Percentiles rank a stretch among this genome's conserved stretches.
Evolutionary conservation across 2,329 filamentous ascomycete genomes (phyloP).

Genomic region (Hypoxylon sp.): DNA sequence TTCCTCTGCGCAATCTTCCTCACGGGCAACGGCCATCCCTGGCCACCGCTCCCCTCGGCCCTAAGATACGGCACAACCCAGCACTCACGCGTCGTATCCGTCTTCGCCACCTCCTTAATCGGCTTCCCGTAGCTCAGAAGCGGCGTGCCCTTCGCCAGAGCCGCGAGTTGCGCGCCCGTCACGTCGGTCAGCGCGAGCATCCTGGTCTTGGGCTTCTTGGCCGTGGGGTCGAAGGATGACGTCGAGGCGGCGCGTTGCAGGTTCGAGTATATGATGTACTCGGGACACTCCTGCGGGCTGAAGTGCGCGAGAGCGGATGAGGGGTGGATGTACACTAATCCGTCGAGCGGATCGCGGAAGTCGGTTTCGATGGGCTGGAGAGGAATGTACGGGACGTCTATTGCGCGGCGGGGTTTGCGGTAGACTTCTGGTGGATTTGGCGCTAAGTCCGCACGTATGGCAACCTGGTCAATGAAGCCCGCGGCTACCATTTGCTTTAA

Average conservation of each 20-base stretch:
- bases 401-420: conserved; percentile 84
- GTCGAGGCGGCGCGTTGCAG: conserved; percentile 77
- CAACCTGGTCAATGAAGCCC: conserved; percentile 94
- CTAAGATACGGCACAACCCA: conserved; percentile 86
- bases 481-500: conserved; percentile 93
- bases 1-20: conserved; percentile 86
- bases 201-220: conserved; percentile 78
- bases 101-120: conserved; percentile 79
- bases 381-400: conserved; percentile 92
- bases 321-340: conserved; percentile 89
- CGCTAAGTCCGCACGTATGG: conserved; percentile 89
- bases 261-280: conserved; percentile 89
- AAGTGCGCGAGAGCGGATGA: conserved; percentile 82
- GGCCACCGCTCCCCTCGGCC: conserved; percentile 74
- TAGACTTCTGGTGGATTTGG: conserved; percentile 77
- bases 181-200: conserved; percentile 91
- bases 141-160: conserved; percentile 86
- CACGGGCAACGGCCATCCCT: conserved; percentile 89
- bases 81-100: conserved; percentile 75
- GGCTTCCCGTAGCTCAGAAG: conserved; percentile 90
- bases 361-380: conserved; percentile 76
- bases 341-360: conserved; percentile 64
- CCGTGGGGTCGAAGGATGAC: conserved; percentile 54
- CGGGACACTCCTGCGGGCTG: conserved; percentile 80
- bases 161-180: conserved; percentile 80